Evolutionary conservation across 2,329 filamentous ascomycete species (phyloP), one percentile per base, ranked within the genome.

Genomic region (Endothia cerciana): DNA sequence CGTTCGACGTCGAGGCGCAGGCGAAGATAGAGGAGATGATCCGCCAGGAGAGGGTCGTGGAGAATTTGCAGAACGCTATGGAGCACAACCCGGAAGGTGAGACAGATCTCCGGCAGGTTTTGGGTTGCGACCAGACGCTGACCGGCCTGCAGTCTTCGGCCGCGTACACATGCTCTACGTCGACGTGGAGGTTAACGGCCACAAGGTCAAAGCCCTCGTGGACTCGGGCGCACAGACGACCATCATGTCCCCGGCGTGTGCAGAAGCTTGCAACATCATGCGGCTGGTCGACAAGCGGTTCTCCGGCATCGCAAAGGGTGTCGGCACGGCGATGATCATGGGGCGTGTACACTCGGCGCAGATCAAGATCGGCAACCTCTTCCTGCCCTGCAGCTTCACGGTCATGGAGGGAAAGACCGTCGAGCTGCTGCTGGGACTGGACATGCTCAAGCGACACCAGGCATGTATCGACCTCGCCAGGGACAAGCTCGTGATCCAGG

Each of bases 361-460:
- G 77, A 96, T 99, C 78, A 94, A 92, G 78, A 95, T 99, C 71
- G 95, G 94, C 62, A 88, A 86, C 51, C 87, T 94, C 69, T 93
- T 93, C 75, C 83, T 99, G 71, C 90, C 94, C 2, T 98, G 94
- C 80, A 95, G 93, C 67, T 99, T 99, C 77, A 99, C 95, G 3
- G 95, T 99, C 74, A 99, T 99, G 95, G 95, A 99, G 80, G 95
- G 95, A 70, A 99, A 98, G 79, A 89, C 93, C 62, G 95, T 99
- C 30, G 95, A 98, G 76, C 83, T 99, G 22, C 85, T 99, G 2
- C 87, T 99, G 15, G 95, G 95, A 3, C 82, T 99, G 51, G 95
- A 99, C 77, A 99, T 99, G 92, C 84, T 99, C 68, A 97, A 97
- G 80, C 88, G 95, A 47, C 94, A 98, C 78, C 94, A 97, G 78